Evolutionary conservation across 1,139 yeast species (phyloP).

Genomic region (Spencermartinsiella ligniputridi): DNA sequence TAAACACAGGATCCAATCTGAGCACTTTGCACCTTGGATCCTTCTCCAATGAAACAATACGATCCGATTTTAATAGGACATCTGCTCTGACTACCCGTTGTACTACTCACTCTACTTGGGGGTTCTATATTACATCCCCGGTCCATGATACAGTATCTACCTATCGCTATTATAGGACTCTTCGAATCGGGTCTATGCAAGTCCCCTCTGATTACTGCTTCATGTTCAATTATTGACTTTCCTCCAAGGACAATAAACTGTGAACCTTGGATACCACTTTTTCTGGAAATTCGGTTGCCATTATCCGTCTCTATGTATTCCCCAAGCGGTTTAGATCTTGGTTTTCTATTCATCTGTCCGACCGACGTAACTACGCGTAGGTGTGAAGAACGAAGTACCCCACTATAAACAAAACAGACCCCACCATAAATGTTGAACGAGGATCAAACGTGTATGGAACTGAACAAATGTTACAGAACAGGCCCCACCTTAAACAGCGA

Average conservation of each 20-base stretch:
- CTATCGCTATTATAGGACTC: constrained; percentile 46
- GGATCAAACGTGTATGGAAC: no score
- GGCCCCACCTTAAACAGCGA: no score
- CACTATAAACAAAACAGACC: no score
- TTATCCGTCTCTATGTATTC: constrained; percentile 36
- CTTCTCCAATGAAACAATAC: constrained; percentile 49
- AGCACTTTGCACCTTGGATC: constrained; percentile 40
- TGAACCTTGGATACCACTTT: constrained; percentile 44
- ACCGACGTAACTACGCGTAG: no score
- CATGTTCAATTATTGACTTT: constrained; percentile 37
- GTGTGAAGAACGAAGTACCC: no score
- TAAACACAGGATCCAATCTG: constrained; percentile 42
- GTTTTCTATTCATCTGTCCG: background rate
- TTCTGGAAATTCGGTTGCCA: constrained; percentile 55
- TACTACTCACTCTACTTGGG: constrained; percentile 16
- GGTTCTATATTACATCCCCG: constrained; percentile 25
- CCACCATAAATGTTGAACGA: no score
- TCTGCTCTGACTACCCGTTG: constrained; percentile 18
- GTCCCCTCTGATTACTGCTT: constrained; percentile 41
- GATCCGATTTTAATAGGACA: constrained; percentile 52
- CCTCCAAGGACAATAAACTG: constrained; percentile 46
- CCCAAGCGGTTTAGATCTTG: background rate
- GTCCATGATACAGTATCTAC: constrained; percentile 42
- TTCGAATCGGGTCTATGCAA: constrained; percentile 31
- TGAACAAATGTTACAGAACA: no score